phyloP scores from a whole-genome alignment of 2,329 filamentous ascomycete species.

The Passalora sequoiae region DNA sequence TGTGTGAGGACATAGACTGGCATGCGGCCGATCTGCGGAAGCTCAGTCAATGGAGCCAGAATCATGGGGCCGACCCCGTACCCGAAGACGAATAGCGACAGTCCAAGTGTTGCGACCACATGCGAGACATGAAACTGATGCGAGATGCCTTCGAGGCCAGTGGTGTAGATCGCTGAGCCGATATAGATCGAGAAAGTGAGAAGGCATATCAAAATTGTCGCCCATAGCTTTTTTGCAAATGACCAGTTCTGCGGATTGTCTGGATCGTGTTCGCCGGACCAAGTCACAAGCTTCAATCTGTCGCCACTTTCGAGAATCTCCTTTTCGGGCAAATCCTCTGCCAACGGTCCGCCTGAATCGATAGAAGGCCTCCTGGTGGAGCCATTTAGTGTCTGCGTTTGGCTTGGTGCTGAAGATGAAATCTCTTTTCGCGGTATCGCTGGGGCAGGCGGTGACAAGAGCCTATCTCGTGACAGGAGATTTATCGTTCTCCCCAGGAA shows the following conservation, averaged over 20 bases:
- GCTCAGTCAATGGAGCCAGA: conserved; percentile 34
- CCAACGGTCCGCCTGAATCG: no score
- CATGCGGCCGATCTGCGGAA: conserved; percentile 46
- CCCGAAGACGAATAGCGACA: conserved; percentile 48
- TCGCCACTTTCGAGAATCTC: conserved; percentile 4
- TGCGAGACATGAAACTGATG: conserved; percentile 40
- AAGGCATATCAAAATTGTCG: conserved; percentile 43
- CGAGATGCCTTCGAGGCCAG: conserved; percentile 39
- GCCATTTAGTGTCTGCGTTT: background rate
- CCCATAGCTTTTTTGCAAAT: conserved; percentile 35
- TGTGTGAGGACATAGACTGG: conserved; percentile 46
- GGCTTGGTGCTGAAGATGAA: background rate
- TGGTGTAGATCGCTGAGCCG: conserved; percentile 48
- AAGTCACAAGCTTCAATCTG: conserved; percentile 2
- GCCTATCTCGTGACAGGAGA: conserved; percentile 3
- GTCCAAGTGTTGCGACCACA: conserved; percentile 42
- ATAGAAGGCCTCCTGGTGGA: background rate
- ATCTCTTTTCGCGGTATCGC: conserved; percentile 3
- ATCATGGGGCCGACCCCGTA: conserved; percentile 46
- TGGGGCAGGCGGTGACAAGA: conserved; percentile 1
- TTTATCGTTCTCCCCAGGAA: conserved; percentile 7
- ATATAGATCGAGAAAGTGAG: conserved; percentile 49
- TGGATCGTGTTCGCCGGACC: conserved; percentile 6
- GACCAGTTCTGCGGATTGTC: conserved; percentile 33
- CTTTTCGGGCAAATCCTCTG: background rate